These are phyloP conservation scores for Epithemia pelagica DNA, from an alignment of 108 stramenopile species.

Conservation along the genomic window DNA sequence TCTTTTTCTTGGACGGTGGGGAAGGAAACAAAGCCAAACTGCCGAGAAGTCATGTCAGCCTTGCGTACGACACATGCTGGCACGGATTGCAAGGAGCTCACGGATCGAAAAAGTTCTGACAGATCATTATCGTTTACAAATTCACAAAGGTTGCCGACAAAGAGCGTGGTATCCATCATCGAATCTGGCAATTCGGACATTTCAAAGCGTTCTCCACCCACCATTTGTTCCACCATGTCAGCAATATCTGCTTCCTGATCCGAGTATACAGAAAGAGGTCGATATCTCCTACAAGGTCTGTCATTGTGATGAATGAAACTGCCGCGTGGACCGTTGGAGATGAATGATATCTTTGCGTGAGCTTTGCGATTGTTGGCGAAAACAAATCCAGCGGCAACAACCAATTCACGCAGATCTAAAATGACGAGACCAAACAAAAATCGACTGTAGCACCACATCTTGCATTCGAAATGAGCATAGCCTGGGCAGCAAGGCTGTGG, in stretches of 20 bases:
- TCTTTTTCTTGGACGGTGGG: conserved; percentile 57
- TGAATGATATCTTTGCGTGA: no score
- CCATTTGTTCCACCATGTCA: conserved; percentile 55
- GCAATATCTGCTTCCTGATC: conserved; percentile 1
- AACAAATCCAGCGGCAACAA: no score
- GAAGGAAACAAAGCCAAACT: conserved; percentile 67
- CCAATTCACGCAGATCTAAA: no score
- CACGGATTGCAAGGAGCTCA: conserved; percentile 42
- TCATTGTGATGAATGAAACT: no score
- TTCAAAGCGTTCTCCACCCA: conserved; percentile 69
- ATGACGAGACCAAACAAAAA: no score
- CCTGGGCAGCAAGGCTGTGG: no score
- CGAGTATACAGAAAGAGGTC: not conserved
- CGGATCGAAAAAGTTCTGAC: conserved; percentile 52
- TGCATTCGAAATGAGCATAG: no score
- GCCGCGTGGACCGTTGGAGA: no score
- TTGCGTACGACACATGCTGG: conserved; percentile 78
- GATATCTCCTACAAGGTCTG: no score
- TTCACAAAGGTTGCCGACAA: conserved; percentile 75
- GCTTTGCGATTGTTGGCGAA: no score
- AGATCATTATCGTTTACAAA: conserved; percentile 72
- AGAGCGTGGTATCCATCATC: conserved; percentile 72
- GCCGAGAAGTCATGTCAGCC: conserved; percentile 47
- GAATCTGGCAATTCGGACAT: conserved; percentile 71
- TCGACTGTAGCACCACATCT: no score